Evolutionary conservation across 345 rosid species (phyloP), one percentile per base, ranked within the genome.

Genomic region (Citrus trifoliata): DNA sequence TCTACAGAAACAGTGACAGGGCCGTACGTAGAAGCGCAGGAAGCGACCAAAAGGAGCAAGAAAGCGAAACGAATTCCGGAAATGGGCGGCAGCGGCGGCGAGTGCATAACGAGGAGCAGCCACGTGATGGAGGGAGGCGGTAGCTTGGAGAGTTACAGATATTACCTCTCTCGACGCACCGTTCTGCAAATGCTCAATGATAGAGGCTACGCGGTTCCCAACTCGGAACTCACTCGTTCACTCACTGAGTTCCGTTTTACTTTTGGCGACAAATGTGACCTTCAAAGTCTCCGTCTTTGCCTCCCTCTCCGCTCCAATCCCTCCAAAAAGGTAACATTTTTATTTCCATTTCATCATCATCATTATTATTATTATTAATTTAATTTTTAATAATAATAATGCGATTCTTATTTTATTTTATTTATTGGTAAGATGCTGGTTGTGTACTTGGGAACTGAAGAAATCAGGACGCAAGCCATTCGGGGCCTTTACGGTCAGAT

Each of bases 141-240:
- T 25, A 77, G 82, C 51, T 12, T 74, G 18, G 78, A 83, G 70
- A 79, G 85, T 72, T 65, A 38, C 21, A 75, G 77, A 70, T 81
- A 83, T 66, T 85, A 81, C 82, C 76, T 75, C 25, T 76, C 85
- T 56, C 86, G 85, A 35, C 77, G 73, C 73, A 87, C 81, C 19
- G 79, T 80, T 70, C 28, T 80, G 68, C 85, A 87, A 69, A 85
- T 85, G 88, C 83, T 85, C 3, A 73, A 68, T 22, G 85, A 85
- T 81, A 78, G 88, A 18, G 89, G 86, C 28, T 87, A 77, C 55
- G 58, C 27, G 40, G 83, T 85, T 21, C 24, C 80, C 25, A 71
- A 72, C 66, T 58, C 84, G 3, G 88, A 83, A 40, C 56, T 83
- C 25, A 51, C 46, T 67, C 28, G 80, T 55, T 81, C 89, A 4